Base-by-base conservation (phyloP, 108 stramenopile species). In the Schizochytrium sp. region DNA sequence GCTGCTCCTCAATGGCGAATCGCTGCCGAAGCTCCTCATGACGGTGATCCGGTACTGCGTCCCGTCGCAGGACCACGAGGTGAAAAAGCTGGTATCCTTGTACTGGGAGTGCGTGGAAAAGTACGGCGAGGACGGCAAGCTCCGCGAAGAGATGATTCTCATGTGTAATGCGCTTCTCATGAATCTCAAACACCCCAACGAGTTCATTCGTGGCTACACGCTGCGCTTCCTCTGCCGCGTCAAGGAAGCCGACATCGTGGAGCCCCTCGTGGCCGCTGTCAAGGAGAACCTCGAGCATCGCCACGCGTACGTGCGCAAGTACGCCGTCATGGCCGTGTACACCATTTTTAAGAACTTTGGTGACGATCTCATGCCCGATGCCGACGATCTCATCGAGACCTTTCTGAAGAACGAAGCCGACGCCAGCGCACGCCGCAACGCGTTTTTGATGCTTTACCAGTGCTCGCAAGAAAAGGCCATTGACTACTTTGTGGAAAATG, bases 81-180 rank as follows among this genome's bases (percentile, higher is more conserved):
- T 99, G 44, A 98, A 99, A 92, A 99, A 99, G 92, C 94, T 98
- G 16, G 94, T 97, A 60, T 99, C 98, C 98, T 90, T 99, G 88
- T 99, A 98, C 93, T 99, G 98, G 98, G 99, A 99, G 90, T 96
- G 98, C 55, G 98, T 99, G 23, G 96, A 96, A 57, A 98, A 97
- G 93, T 97, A 97, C 89, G 93, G 91, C 53, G 72, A 58, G 1
- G 57, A 83, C 44, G 94, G 95, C 34, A 99, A 99, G 92, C 96
- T 99, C 41, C 94, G 98, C 59, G 97, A 97, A 34, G 98, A 99
- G 91, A 98, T 99, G 98, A 97, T 99, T 88, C 92, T 99, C 87
- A 98, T 90, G 12, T 87, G 99, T 92, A 99, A 99, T 88, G 98
- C 99, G 47, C 92, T 99, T 47, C 97, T 98, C 92, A 98, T 98